Conservation (phyloP, 2,329 filamentous ascomycete genomes). For the Exophiala mesophila region DNA sequence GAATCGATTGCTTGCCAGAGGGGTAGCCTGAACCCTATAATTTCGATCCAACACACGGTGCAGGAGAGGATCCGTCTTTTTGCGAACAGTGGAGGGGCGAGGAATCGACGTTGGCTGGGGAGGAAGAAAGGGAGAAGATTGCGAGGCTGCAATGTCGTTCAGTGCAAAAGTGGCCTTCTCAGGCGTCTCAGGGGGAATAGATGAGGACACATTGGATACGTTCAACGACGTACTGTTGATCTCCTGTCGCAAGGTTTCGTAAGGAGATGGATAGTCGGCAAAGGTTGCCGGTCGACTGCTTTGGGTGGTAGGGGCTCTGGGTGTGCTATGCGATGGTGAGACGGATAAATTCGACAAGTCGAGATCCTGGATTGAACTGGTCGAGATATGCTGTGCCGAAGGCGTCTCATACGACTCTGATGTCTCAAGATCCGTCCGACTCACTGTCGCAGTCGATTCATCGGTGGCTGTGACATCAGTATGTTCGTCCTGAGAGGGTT, state of each 20-base stretch:
- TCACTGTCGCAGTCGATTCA: conserved; percentile 50
- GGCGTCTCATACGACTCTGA: conserved; percentile 40
- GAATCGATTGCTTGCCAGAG: conserved; percentile 46
- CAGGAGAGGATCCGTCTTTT: conserved; percentile 64
- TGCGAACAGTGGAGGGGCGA: conserved; percentile 37
- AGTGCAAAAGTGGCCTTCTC: conserved; percentile 15
- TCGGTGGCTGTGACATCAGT: conserved; percentile 49
- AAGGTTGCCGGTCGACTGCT: conserved; percentile 39
- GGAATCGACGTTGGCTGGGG: conserved; percentile 39
- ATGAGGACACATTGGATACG: conserved; percentile 32
- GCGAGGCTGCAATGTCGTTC: conserved; percentile 57
- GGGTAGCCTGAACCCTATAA: conserved; percentile 89
- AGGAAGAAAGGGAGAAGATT: conserved; percentile 54
- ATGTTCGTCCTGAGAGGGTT: conserved; percentile 55
- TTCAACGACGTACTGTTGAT: conserved; percentile 45
- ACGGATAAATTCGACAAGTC: conserved; percentile 41
- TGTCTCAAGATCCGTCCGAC: conserved; percentile 41
- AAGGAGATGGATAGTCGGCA: conserved; percentile 68
- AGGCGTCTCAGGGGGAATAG: conserved; percentile 27
- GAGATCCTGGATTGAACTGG: conserved; percentile 38
- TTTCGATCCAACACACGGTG: conserved; percentile 94
- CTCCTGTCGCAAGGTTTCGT: conserved; percentile 67
- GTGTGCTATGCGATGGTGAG: conserved; percentile 46
- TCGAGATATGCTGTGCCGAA: conserved; percentile 32
- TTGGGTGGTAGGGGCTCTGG: conserved; percentile 32